phyloP scores from a whole-genome alignment of 2,329 filamentous ascomycete genomes.

The Camillea tinctor region DNA sequence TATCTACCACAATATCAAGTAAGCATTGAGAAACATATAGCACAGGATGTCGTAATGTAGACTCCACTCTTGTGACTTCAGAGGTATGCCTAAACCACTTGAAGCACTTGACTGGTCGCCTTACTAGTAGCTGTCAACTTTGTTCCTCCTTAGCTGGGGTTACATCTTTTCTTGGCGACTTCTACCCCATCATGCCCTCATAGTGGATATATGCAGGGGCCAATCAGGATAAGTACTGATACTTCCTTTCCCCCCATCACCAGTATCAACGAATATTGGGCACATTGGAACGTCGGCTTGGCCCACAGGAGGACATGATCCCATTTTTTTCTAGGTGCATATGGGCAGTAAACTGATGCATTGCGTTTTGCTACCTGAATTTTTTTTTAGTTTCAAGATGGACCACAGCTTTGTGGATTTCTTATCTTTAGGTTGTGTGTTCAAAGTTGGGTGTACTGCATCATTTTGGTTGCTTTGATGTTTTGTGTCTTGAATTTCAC shows the following conservation, averaged over 20 bases:
- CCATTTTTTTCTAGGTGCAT: background rate
- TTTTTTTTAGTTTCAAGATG: background rate
- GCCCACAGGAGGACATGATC: background rate
- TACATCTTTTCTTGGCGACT: background rate
- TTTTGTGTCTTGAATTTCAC: no score
- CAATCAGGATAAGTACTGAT: background rate
- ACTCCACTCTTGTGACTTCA: background rate
- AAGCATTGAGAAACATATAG: background rate
- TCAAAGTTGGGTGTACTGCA: background rate
- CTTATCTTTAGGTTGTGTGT: background rate
- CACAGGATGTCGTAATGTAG: background rate
- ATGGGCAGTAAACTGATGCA: background rate
- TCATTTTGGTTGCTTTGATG: background rate
- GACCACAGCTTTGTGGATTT: background rate
- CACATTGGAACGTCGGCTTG: background rate
- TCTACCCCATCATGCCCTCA: background rate
- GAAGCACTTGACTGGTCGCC: background rate
- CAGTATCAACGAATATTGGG: background rate
- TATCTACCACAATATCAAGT: background rate
- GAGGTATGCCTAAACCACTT: background rate
- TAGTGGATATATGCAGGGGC: background rate
- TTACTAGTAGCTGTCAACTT: background rate
- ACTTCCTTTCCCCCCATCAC: background rate
- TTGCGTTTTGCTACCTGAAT: background rate
- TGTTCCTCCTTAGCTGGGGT: background rate